Evolutionary conservation across 2,329 filamentous ascomycete genomes (phyloP).

Genomic region (Botrytis sinoallii): DNA sequence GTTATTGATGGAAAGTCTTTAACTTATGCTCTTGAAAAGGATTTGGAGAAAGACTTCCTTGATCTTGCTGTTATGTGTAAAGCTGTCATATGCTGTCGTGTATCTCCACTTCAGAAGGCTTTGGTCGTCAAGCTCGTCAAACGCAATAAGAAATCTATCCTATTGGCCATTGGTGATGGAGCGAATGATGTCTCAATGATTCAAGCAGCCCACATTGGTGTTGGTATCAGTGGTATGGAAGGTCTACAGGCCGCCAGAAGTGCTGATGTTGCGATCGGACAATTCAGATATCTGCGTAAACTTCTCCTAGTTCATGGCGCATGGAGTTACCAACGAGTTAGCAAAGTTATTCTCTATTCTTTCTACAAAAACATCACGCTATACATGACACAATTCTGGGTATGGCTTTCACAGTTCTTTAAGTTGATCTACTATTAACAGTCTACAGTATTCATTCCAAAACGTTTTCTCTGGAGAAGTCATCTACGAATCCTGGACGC

Average conservation of each 20-base stretch:
- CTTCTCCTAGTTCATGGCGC: slow-evolving; percentile 90
- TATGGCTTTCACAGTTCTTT: slow-evolving; percentile 45
- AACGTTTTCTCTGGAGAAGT: slow-evolving; percentile 97
- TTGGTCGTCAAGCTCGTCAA: slow-evolving; percentile 98
- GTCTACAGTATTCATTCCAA: slow-evolving; percentile 81
- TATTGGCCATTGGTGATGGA: slow-evolving; percentile 93
- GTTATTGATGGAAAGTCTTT: slow-evolving; percentile 96
- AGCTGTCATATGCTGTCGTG: slow-evolving; percentile 97
- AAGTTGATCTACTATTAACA: slow-evolving; percentile 24
- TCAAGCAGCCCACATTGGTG: slow-evolving; percentile 94
- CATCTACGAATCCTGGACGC: slow-evolving; percentile 98
- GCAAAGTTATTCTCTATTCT: slow-evolving; percentile 95
- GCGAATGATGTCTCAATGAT: slow-evolving; percentile 99
- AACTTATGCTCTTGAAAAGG: slow-evolving; percentile 88
- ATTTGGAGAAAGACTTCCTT: slow-evolving; percentile 88
- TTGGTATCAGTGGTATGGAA: slow-evolving; percentile 95
- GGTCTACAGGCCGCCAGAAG: slow-evolving; percentile 94
- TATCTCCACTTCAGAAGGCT: slow-evolving; percentile 94
- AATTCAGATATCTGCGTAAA: slow-evolving; percentile 94
- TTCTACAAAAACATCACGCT: slow-evolving; percentile 99
- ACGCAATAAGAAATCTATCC: slow-evolving; percentile 80
- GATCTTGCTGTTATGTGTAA: slow-evolving; percentile 95
- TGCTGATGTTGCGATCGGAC: slow-evolving; percentile 91
- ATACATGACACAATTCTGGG: slow-evolving; percentile 99
- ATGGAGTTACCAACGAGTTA: slow-evolving; percentile 96